Base-by-base conservation (phyloP, 345 rosid species). In the Combretum micranthum region DNA sequence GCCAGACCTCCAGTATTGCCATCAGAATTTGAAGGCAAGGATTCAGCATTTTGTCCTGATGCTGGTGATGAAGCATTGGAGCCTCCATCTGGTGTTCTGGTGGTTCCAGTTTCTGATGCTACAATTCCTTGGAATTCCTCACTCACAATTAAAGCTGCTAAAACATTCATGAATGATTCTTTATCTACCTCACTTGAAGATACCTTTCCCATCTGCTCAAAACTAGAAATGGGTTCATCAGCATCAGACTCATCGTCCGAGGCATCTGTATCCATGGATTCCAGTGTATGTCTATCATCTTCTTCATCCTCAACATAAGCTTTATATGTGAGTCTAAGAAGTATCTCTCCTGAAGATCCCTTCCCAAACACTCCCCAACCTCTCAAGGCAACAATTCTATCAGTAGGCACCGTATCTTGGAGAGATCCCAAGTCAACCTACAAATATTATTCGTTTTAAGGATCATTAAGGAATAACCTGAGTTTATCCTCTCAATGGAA, bases 41-140 rank as follows among this genome's bases (percentile, higher is more conserved):
- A 57, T 51, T 82, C 72, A 22, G 63, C 61, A 60, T 62, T 81
- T 44, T 25, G 52, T 60, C 82, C 65, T 52, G 83, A 65, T 55
- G 59, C 51, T 39, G 58, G 55, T 20, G 77, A 53, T 53, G 77
- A 63, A 53, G 62, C 61, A 42, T 65, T 67, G 45, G 82, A 67
- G 47, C 52, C 67, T 50, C 73, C 82, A 60, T 80, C 80, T 13
- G 63, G 55, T 42, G 51, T n/a, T 75, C 80, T 84, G 75, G 46
- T 59, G 57, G 66, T 77, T 69, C 75, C 88, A 12, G 94, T 71
- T 69, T 87, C 97, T 50, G 94, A 93, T 65, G 99, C 80, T 64
- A 93, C 97, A 62, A 93, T 89, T 71, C 94, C 91, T 71, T 83
- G 96, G 82, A 93, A 93, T 66, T 93, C 99, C 77, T 93, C 96